Base-by-base conservation (phyloP, 2,329 filamentous ascomycete genomes). In the Colletotrichum sp. region DNA sequence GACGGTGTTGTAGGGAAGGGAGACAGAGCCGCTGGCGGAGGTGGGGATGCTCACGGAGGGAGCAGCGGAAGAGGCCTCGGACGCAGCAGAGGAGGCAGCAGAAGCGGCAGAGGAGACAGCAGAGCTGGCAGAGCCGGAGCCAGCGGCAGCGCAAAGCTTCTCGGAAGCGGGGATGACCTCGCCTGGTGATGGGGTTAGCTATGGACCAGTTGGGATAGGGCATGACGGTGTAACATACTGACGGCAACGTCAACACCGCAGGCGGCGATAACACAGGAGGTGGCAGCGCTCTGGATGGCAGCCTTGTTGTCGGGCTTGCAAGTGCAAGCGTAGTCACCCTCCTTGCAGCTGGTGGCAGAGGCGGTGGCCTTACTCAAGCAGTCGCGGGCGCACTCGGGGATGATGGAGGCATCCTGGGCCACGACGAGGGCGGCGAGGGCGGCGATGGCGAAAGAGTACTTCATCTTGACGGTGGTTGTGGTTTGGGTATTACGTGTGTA, bases 91-190 rank as follows among this genome's bases (percentile, higher is more conserved):
- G 19, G 25, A 15, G 15, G 67, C 57, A n/a, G 66, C 22, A 6
- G 66, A 12, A 1, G 61, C 52, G 28, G 66, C n/a, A 7, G 66
- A 68, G 32, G 28, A 22, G 48, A 19, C 67, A 57, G 69, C 64
- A 52, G 60, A 52, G 76, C 68, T 36, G 48, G 68, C n/a, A 28
- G 44, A 60, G 39, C 60, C 63, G n/a, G 55, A 34, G 48, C 60
- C 60, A 52, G 78, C 75, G 64, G 66, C 74, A n/a, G 67, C 70
- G 82, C 85, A 86, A 77, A 86, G 82, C 71, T 79, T 79, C 78
- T 82, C 72, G 28, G 82, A 81, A 57, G 84, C 85, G 73, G 85
- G 84, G 63, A 86, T 80, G 60, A 87, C 85, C 78, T 86, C 77
- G 79, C 80, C 86, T 87, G 67, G 6, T 30, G 13, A 15, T 15